Conservation (phyloP, 2,329 filamentous ascomycete genomes). For the Penicillium sp. region DNA sequence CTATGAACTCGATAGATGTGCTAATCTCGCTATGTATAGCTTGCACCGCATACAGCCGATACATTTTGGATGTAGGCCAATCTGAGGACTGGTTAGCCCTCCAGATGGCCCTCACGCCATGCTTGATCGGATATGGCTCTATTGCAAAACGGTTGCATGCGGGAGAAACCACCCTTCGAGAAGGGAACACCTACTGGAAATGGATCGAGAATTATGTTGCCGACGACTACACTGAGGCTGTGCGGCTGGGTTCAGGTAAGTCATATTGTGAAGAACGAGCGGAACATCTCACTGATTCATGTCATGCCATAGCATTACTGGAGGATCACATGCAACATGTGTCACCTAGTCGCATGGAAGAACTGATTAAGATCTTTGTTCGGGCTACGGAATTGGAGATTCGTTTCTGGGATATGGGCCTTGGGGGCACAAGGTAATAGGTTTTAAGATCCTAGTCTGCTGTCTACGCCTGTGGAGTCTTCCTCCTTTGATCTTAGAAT, state of each 20-base stretch:
- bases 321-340: slow-evolving; percentile 73
- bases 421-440: slow-evolving; percentile 29
- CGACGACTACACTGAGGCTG: slow-evolving; percentile 73
- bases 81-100: slow-evolving; percentile 86
- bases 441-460: neutral
- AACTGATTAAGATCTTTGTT: slow-evolving; percentile 79
- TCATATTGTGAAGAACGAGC: neutral
- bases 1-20: neutral
- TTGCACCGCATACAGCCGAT: slow-evolving; percentile 81
- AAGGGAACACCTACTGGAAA: slow-evolving; percentile 75
- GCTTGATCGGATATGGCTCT: slow-evolving; percentile 82
- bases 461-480: neutral
- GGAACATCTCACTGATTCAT: slow-evolving; percentile 8
- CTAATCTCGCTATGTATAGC: slow-evolving; percentile 43
- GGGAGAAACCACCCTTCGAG: slow-evolving; percentile 59
- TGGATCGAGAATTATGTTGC: slow-evolving; percentile 91
- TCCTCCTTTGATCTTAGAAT: neutral
- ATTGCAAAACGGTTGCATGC: slow-evolving; percentile 70
- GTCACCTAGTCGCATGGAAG: slow-evolving; percentile 73
- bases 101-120: slow-evolving; percentile 80
- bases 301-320: slow-evolving; percentile 59
- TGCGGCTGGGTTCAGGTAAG: slow-evolving; percentile 68
- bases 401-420: slow-evolving; percentile 72
- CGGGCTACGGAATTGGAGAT: slow-evolving; percentile 80
- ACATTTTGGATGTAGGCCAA: slow-evolving; percentile 83